Conservation (phyloP, 2,329 filamentous ascomycete genomes). For the Aspergillus aculeatus region DNA sequence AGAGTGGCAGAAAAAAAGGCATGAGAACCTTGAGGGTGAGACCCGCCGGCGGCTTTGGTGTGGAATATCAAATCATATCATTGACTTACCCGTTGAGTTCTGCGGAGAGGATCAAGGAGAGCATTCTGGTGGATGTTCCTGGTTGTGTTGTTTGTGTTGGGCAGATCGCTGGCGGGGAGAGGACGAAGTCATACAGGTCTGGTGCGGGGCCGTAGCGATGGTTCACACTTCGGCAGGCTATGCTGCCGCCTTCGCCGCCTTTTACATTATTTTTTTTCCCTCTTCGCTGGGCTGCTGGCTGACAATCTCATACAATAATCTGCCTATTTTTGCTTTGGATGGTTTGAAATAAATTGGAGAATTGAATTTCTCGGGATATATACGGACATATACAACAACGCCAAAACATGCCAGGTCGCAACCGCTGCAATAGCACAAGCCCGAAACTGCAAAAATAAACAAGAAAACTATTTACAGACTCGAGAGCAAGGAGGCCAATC, state of each 20-base stretch:
- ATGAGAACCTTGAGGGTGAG: neutral
- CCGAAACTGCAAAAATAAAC: neutral
- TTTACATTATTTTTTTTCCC: neutral
- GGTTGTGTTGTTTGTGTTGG: neutral
- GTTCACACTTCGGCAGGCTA: neutral
- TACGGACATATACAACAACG: slow-evolving; percentile 12
- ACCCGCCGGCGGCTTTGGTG: neutral
- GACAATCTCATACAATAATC: neutral
- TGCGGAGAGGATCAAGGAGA: slow-evolving; percentile 39
- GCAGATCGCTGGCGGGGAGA: neutral
- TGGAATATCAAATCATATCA: too few relatives aligned
- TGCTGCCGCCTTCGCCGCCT: neutral
- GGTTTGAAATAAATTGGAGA: neutral
- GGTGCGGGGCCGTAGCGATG: slow-evolving; percentile 14
- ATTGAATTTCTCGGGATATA: slow-evolving; percentile 8
- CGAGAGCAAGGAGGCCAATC: neutral
- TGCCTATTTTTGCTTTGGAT: too few relatives aligned
- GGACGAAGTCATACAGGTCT: slow-evolving; percentile 3
- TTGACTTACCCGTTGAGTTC: slow-evolving; percentile 38
- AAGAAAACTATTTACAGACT: slow-evolving; percentile 4
- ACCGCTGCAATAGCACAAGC: neutral
- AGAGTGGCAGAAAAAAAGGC: neutral
- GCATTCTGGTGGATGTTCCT: slow-evolving; percentile 31
- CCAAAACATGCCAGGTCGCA: slow-evolving; percentile 11
- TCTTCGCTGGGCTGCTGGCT: neutral